Evolutionary conservation across 2,329 filamentous ascomycete genomes (phyloP), one percentile per base, ranked within the genome.

Genomic region (Colletotrichum gigasporum): DNA sequence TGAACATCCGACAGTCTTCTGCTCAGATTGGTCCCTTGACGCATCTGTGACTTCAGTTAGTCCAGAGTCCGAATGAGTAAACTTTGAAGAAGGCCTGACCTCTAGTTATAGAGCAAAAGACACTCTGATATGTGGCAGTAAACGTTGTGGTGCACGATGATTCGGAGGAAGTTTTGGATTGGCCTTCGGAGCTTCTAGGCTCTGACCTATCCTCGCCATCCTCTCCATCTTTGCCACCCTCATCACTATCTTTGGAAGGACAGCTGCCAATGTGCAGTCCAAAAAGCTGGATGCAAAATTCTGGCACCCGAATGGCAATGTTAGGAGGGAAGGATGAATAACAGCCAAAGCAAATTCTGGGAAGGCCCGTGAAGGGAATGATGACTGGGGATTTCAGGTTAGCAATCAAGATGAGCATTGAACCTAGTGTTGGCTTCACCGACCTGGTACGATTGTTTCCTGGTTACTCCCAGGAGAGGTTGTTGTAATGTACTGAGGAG

Each of bases 231-330:
- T n/a, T n/a, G n/a, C n/a, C n/a, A n/a, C n/a, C n/a, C n/a, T n/a
- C n/a, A n/a, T n/a, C n/a, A 30, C 14, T 18, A 12, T 30, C 8
- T n/a, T 45, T 37, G 4, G 30, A n/a, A 2, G 53, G 53, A 11
- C 53, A 57, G 5, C 24, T 57, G 20, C 53, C 53, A 11, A 57
- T 57, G 10, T 48, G 48, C 30, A 57, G 5, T 3, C 53, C 53
- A 12, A 57, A 48, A 2, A 57, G 30, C 53, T 48, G 42, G 2
- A 57, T 39, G 32, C 53, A 57, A 9, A 57, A 57, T 35, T 57
- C 30, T 0, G 53, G 53, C 3, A 48, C 22, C 1, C 34, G 20
- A 7, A 57, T 57, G 11, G 44, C 24, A n/a, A 57, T 39, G 30
- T 48, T 57, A 0, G 53, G 53, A 4, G 53, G 53, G 14, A 57